Base-by-base conservation (phyloP, 2,329 filamentous ascomycete genomes). In the Verticillium nonalfalfae region DNA sequence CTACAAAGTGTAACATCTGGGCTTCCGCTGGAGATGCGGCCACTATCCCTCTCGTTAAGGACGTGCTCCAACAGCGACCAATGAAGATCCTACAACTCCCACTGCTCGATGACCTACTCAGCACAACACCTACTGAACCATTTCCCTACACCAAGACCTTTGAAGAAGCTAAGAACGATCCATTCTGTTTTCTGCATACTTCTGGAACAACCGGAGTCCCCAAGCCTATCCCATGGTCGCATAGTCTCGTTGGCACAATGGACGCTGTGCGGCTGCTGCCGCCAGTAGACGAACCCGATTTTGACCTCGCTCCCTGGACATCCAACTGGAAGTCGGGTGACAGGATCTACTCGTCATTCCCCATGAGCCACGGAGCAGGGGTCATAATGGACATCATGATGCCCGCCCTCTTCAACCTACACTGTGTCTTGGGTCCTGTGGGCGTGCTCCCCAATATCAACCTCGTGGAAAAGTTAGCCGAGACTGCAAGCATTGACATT, bases 121-220 rank as follows among this genome's bases (percentile, higher is more conserved):
- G 68, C 5, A 56, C 64, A 4, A 59, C 65, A 1, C 33, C 56
- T 1, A 57, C 61, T 0, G 14, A 66, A 39, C 59, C 64, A 4
- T 76, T 71, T 33, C 63, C 62, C 0, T 77, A 74, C 59, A 66
- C 64, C 3, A 74, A 72, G 50, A 70, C 66, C 1, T 77, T 71
- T n/a, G 69, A 72, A 2, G 65, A 70, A 2, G 74, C 72, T 6
- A 65, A 64, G 0, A 63, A 71, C 35, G 75, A 78, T 1, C 72
- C 73, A 0, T 74, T 78, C 5, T 70, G 74, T 33, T 69, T 75
- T 33, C 59, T 78, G 1, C 77, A 79, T 57, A 78, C 77, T 0
- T 79, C 75, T 3, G 78, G 78, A 1, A 72, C 74, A 1, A 80
- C 77, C 2, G 77, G 78, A 2, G 60, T 76, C 0, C 76, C 76